Conservation (phyloP, 345 rosid genomes). For the Tarenaya hassleriana region DNA sequence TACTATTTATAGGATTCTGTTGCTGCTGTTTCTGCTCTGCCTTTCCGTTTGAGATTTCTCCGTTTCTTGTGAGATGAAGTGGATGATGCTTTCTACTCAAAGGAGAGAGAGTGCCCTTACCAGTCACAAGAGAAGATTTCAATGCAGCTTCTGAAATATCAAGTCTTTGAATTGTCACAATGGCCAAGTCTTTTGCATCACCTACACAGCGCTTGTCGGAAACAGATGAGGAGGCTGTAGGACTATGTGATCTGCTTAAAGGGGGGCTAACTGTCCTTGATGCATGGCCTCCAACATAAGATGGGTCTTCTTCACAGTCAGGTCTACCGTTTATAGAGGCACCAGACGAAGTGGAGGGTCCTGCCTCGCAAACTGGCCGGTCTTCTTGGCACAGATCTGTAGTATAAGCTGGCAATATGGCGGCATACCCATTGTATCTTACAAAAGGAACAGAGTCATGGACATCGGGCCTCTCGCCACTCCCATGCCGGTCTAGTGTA, state of each 20-base stretch:
- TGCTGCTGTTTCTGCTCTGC: conserved; percentile 29
- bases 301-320: conserved; percentile 27
- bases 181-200: conserved; percentile 52
- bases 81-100: conserved; percentile 32
- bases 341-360: conserved; percentile 21
- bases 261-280: conserved; percentile 14
- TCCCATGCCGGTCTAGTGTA: conserved; percentile 70
- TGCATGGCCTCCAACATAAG: conserved; percentile 3
- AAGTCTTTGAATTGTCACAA: conserved; percentile 37
- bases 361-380: conserved; percentile 31
- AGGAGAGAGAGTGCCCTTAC: conserved; percentile 24
- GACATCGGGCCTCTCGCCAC: conserved; percentile 78
- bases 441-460: conserved; percentile 41
- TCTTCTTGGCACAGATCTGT: conserved; percentile 41
- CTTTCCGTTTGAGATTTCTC: conserved; percentile 38
- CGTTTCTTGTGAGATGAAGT: conserved; percentile 39
- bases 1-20: conserved; percentile 18
- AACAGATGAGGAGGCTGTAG: conserved; percentile 24
- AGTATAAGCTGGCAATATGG: conserved; percentile 26
- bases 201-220: conserved; percentile 42
- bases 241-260: conserved; percentile 17
- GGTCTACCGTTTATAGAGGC: conserved; percentile 29
- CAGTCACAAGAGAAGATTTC: conserved; percentile 28
- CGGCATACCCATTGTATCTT: conserved; percentile 34
- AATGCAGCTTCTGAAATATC: conserved; percentile 28